These are phyloP conservation scores for Phytophthora ramorum DNA, from an alignment of 352 stramenopile genomes.

Conservation along the genomic window DNA sequence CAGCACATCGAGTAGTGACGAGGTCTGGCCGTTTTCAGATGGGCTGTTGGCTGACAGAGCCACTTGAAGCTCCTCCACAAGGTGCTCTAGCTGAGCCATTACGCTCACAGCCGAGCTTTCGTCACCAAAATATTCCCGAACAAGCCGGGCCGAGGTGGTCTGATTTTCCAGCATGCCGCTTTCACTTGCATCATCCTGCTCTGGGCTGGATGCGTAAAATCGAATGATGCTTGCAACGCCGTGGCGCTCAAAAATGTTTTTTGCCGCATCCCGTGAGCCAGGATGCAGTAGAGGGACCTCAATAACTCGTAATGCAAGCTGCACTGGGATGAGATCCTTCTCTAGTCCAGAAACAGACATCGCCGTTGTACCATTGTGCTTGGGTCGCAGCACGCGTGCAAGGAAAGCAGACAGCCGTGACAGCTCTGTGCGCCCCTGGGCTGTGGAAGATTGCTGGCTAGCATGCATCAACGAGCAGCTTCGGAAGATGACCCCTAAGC, in stretches of 20 bases:
- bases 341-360: slow-evolving; percentile 5
- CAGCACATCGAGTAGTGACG: slow-evolving; percentile 30
- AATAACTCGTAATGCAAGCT: slow-evolving; percentile 60
- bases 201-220: slow-evolving; percentile 43
- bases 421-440: slow-evolving; percentile 39
- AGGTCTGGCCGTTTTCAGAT: slow-evolving; percentile 1
- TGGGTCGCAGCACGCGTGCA: slow-evolving; percentile 59
- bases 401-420: slow-evolving; percentile 59
- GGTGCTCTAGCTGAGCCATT: slow-evolving; percentile 38
- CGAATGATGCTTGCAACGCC: slow-evolving; percentile 62
- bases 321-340: slow-evolving; percentile 38
- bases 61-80: slow-evolving; percentile 40
- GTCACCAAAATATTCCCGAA: slow-evolving; percentile 51
- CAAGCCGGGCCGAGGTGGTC: slow-evolving; percentile 34
- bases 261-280: slow-evolving; percentile 23
- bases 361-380: slow-evolving; percentile 23
- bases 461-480: slow-evolving; percentile 51
- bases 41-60: slow-evolving; percentile 1
- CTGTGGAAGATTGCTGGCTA: slow-evolving; percentile 33
- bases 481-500: slow-evolving; percentile 58
- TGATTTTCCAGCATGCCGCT: slow-evolving; percentile 40
- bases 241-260: slow-evolving; percentile 59
- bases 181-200: slow-evolving; percentile 26
- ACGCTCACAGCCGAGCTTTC: slow-evolving; percentile 39
- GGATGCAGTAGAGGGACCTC: slow-evolving; percentile 43